Evolutionary conservation across 202 grass and related monocot species (phyloP).

Genomic region (Eragrostis tef): DNA sequence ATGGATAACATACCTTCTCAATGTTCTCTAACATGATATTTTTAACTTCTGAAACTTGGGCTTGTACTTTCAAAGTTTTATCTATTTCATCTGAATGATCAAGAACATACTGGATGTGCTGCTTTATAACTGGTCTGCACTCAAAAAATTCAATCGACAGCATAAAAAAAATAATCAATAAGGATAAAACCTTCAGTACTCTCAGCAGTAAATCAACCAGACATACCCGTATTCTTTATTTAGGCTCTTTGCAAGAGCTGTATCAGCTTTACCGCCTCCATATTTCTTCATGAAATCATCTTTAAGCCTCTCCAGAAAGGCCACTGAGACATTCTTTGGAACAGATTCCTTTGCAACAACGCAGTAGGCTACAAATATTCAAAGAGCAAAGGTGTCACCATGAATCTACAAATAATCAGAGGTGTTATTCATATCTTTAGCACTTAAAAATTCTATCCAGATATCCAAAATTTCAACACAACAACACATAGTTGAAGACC

Average conservation of each 20-base stretch:
- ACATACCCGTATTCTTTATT: slow-evolving; percentile 95
- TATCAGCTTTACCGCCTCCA: slow-evolving; percentile 92
- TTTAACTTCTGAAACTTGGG: slow-evolving; percentile 98
- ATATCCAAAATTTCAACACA: background rate
- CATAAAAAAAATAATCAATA: slow-evolving; percentile 9
- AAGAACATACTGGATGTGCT: slow-evolving; percentile 90
- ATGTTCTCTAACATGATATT: slow-evolving; percentile 94
- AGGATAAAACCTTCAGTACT: slow-evolving; percentile 9
- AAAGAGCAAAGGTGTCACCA: slow-evolving; percentile 39
- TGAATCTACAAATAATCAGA: background rate
- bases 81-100: slow-evolving; percentile 95
- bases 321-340: slow-evolving; percentile 77
- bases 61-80: slow-evolving; percentile 84
- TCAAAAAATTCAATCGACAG: slow-evolving; percentile 24
- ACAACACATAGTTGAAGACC: slow-evolving; percentile 5
- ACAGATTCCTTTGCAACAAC: slow-evolving; percentile 85
- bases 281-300: slow-evolving; percentile 89
- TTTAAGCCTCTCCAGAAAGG: slow-evolving; percentile 87
- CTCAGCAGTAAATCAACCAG: slow-evolving; percentile 2
- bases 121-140: slow-evolving; percentile 84
- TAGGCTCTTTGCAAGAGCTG: slow-evolving; percentile 86
- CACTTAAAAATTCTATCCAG: background rate
- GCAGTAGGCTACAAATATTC: slow-evolving; percentile 71
- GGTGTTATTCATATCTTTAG: background rate
- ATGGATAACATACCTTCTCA: slow-evolving; percentile 65